Evolutionary conservation across 202 grass and related monocot species (phyloP), one percentile per base, ranked within the genome.

Genomic region (Schoenoplectus triqueter): DNA sequence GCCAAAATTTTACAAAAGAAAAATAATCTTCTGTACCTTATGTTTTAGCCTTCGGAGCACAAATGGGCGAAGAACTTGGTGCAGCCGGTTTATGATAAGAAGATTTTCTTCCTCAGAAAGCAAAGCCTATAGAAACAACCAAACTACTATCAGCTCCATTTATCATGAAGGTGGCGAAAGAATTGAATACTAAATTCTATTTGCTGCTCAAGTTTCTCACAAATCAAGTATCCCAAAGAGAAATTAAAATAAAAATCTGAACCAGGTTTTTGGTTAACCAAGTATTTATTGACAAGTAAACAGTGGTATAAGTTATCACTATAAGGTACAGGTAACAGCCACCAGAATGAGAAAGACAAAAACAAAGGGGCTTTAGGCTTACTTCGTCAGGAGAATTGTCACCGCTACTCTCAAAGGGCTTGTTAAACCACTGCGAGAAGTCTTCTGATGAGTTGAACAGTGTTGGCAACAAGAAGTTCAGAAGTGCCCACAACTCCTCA

Each of bases 11-110:
- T 13, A 77, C 0, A 0, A 76, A 75, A 56, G 66, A 71, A 85
- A 60, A 64, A 85, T 90, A 66, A 42, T 62, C 48, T 88, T 8
- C 59, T 83, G 87, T 48, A 99, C 96, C 96, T 99, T 99, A 86
- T 99, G 93, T 90, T 99, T 99, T 62, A 99, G 91, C 70, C 96
- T 95, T 91, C 96, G 85, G 56, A 99, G 96, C 63, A 99, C 96
- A 91, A 99, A 99, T 8, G 96, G 96, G 66, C 96, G 96, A 92
- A 99, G 96, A 94, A 99, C 96, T 89, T 99, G 96, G 71, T 99
- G 96, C 87, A 99, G 96, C 44, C 96, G 93, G 86, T 99, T 99
- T 91, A 99, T 99, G 84, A 99, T 99, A 64, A 99, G 66, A 89
- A 99, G 92, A 88, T 99, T 99, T 88, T 99, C 96, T 84, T 99